These are phyloP conservation scores for Rhododendron mucronatum DNA, from an alignment of 148 eudicot genomes.

Conservation along the genomic window DNA sequence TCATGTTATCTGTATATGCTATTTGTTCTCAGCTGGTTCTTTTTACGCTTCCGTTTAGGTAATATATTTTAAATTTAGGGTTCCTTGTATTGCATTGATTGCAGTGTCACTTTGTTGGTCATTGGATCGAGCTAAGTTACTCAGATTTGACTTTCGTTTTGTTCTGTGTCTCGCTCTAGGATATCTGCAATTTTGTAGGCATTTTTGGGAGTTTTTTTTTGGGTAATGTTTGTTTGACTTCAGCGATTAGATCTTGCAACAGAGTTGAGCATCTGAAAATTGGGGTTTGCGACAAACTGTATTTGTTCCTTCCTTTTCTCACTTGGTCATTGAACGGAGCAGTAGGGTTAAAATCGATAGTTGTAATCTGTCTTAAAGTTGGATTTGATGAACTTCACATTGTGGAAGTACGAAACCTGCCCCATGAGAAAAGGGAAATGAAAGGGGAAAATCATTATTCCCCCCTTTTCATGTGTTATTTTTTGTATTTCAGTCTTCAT, in stretches of 20 bases:
- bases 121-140: neutral
- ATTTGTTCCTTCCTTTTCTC: neutral
- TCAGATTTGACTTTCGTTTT: neutral
- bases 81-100: neutral
- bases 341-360: neutral
- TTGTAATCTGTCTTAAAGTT: neutral
- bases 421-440: neutral
- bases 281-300: neutral
- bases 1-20: neutral
- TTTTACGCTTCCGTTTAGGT: neutral
- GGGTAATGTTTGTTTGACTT: neutral
- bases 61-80: neutral
- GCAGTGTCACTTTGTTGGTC: neutral
- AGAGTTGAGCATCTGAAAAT: neutral
- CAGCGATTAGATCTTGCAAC: neutral
- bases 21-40: neutral
- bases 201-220: neutral
- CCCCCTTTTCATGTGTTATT: neutral
- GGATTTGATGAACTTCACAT: neutral
- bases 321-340: neutral
- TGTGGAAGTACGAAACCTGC: neutral
- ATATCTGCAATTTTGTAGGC: neutral
- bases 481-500: neutral
- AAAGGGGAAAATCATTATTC: neutral
- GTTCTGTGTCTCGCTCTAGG: neutral